Base-by-base conservation (phyloP, 208 protist genomes). In the Leishmania amazonensis region DNA sequence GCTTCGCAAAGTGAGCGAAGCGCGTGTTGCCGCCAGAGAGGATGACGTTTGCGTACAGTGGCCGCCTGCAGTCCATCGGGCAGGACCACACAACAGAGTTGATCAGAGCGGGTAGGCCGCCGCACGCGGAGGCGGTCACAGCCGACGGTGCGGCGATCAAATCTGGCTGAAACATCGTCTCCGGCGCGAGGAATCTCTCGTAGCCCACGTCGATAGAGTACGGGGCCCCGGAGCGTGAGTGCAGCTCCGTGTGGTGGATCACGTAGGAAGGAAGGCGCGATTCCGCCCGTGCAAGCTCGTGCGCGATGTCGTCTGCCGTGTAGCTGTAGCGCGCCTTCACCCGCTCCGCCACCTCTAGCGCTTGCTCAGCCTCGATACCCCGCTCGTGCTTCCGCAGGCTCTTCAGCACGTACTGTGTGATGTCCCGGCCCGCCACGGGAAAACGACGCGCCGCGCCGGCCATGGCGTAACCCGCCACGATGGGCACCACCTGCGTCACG, bases 111-210 rank as follows among this genome's bases (percentile, higher is more conserved):
- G 89, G 62, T 98, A 97, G 28, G 83, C 95, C 9, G 91, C 21
- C 57, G 35, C 8, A 91, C 79, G 24, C 35, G 38, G 65, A 47
- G 65, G n/a, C 65, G 65, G 35, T 71, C 17, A n/a, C 38, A 24
- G 38, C 40, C 67, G 96, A 99, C 24, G 99, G 90, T n/a, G 83
- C 85, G 58, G 77, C 85, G 9, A 35, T 80, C 81, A 99, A 99
- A 81, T 99, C 98, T 24, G 99, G 99, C 81, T 98, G 98, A 89
- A 99, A 99, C 87, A 99, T 99, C 28, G 99, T 83, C 90, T 99
- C 99, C 51, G 99, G 98, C 21, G 93, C 99, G 1, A 99, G 88
- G 88, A 99, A 99, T 67, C 95, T 91, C 87, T 99, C 99, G 81
- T 99, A 99, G 47, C 96, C 99, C 49, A 99, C 95, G 76, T 99